Base-by-base conservation (phyloP, 352 stramenopile species). In the Phytophthora constricta region DNA sequence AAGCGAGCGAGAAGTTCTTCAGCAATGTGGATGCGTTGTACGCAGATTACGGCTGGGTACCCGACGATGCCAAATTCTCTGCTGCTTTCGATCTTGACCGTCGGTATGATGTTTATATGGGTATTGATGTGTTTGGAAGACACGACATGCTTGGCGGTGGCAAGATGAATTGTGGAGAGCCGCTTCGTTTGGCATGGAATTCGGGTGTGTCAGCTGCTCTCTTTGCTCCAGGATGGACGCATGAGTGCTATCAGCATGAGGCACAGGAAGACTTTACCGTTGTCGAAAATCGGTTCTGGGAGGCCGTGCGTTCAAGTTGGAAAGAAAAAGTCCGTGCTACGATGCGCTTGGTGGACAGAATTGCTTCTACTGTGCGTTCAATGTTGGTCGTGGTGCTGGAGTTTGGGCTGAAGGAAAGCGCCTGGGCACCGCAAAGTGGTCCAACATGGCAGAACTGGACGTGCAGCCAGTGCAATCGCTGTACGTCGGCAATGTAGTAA, bases 61-160 rank as follows among this genome's bases (percentile, higher is more conserved):
- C 74, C 28, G 72, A 72, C n/a, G 74, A 83, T 22, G 74, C 68
- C 23, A 81, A 81, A 20, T 83, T 73, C 33, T 83, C 66, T 11
- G 70, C 75, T 52, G 77, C 73, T 1, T 74, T 79, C 37, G 61
- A 82, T 58, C 53, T 80, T 13, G 70, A 80, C 56, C 70, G 68
- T 19, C 74, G 78, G 5, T 87, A 79, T 51, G 79, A 88, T 37
- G 65, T 90, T 16, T 90, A 82, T 65, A 86, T 87, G 76, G 79
- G 79, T 3, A 74, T 87, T 26, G 79, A 87, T 52, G 72, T 80
- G 27, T 88, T 86, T 54, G 79, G 77, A 3, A 62, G 74, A 17
- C 71, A 82, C 28, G 62, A 78, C 17, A 80, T 62, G 55, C 64
- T 80, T 34, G 71, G 71, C 10, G 72, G 68, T 49, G 71, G 72